Conservation (phyloP, 2,329 filamentous ascomycete genomes). For the Xylariaceae sp. region DNA sequence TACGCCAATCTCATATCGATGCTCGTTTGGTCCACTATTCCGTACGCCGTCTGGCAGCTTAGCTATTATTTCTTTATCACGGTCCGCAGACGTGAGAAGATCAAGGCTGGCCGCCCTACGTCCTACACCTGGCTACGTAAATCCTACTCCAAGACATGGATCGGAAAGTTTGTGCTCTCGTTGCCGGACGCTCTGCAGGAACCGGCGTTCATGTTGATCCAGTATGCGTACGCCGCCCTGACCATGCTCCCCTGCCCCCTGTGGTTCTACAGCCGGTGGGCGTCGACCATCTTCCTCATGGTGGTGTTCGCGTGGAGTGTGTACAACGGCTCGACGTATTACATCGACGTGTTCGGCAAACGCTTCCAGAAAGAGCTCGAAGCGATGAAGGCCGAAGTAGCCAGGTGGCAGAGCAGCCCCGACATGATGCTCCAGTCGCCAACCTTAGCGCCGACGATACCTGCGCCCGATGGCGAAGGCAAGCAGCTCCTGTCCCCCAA, state of each 20-base stretch:
- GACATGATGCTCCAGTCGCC: slow-evolving; percentile 49
- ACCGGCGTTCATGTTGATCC: slow-evolving; percentile 91
- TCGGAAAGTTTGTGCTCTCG: slow-evolving; percentile 81
- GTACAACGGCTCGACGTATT: slow-evolving; percentile 96
- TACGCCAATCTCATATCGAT: slow-evolving; percentile 79
- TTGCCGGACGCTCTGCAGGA: slow-evolving; percentile 80
- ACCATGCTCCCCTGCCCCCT: slow-evolving; percentile 94
- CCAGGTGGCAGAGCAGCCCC: slow-evolving; percentile 76
- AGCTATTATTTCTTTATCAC: slow-evolving; percentile 94
- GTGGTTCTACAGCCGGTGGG: slow-evolving; percentile 90
- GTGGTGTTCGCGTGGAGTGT: slow-evolving; percentile 92
- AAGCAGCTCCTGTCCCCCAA: slow-evolving; percentile 24
- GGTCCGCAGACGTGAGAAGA: slow-evolving; percentile 91
- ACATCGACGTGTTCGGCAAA: slow-evolving; percentile 97
- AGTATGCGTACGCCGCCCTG: slow-evolving; percentile 85
- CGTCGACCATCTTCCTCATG: slow-evolving; percentile 75
- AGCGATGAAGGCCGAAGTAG: slow-evolving; percentile 82
- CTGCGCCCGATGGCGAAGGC: slow-evolving; percentile 20
- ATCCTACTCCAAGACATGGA: slow-evolving; percentile 86
- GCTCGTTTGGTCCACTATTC: slow-evolving; percentile 91
- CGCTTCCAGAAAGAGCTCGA: slow-evolving; percentile 97
- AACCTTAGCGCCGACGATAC: slow-evolving; percentile 42
- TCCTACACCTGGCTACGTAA: slow-evolving; percentile 96
- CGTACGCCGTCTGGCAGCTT: slow-evolving; percentile 92
- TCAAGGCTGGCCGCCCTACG: slow-evolving; percentile 90